phyloP scores from a whole-genome alignment of 2,329 filamentous ascomycete genomes.

The Fusarium acutatum region DNA sequence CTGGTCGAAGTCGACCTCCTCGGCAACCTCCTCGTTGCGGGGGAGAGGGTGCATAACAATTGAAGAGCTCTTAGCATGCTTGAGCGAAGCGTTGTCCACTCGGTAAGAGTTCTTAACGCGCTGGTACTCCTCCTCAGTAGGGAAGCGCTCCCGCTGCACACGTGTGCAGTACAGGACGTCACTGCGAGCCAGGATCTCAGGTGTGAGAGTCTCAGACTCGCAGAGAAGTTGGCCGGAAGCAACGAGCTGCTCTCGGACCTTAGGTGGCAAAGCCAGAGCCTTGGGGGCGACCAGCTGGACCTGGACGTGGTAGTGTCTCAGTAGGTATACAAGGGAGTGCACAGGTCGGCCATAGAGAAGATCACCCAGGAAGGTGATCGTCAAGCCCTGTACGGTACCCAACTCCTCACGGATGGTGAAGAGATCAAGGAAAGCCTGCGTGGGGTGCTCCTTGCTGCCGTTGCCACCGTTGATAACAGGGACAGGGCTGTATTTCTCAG shows the following conservation, averaged over 20 bases:
- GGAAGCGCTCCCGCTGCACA: slow-evolving; percentile 95
- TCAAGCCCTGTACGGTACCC: slow-evolving; percentile 92
- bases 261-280: slow-evolving; percentile 77
- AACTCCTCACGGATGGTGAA: slow-evolving; percentile 99
- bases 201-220: slow-evolving; percentile 81
- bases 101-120: slow-evolving; percentile 87
- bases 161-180: slow-evolving; percentile 98
- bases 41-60: slow-evolving; percentile 96
- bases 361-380: slow-evolving; percentile 95
- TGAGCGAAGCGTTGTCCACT: slow-evolving; percentile 89
- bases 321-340: slow-evolving; percentile 92
- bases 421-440: slow-evolving; percentile 95
- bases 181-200: slow-evolving; percentile 84
- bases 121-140: slow-evolving; percentile 83
- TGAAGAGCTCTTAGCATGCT: slow-evolving; percentile 91
- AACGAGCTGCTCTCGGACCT: slow-evolving; percentile 77
- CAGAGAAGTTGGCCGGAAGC: slow-evolving; percentile 77
- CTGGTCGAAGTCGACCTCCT: slow-evolving; percentile 98
- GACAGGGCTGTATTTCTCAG: slow-evolving; percentile 86
- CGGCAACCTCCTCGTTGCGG: slow-evolving; percentile 89
- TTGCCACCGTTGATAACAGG: slow-evolving; percentile 98
- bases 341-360: slow-evolving; percentile 93
- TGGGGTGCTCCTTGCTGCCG: slow-evolving; percentile 94
- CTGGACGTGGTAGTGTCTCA: slow-evolving; percentile 93
- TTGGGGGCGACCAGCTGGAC: slow-evolving; percentile 91